Evolutionary conservation across 164 flowering plant genomes (phyloP).

Genomic region (Dillenia turbinata): DNA sequence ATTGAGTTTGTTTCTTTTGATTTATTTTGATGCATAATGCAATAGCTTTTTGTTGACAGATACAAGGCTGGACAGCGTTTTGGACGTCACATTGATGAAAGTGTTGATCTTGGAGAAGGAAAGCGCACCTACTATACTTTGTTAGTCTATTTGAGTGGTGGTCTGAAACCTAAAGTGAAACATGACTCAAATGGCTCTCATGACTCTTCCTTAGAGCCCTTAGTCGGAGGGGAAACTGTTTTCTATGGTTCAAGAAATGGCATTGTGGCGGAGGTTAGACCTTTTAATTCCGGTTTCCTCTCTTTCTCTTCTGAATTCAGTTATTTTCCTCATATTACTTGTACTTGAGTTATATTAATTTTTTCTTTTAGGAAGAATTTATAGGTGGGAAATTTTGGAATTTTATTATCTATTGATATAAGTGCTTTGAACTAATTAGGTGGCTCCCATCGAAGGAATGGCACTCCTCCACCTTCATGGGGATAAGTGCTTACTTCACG

Average conservation of each 20-base stretch:
- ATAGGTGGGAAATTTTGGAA: not conserved
- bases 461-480: constrained; percentile 95
- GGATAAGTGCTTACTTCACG: constrained; percentile 87
- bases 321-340: not conserved
- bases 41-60: constrained; percentile 29
- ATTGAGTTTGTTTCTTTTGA: too few relatives aligned
- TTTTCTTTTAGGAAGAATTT: not conserved
- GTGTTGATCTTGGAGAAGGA: constrained; percentile 75
- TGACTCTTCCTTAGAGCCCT: constrained; percentile 38
- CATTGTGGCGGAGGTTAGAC: constrained; percentile 81
- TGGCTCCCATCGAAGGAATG: constrained; percentile 89
- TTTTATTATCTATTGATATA: not conserved
- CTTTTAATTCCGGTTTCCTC: not conserved
- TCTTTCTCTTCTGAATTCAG: not conserved
- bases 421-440: constrained; percentile 34
- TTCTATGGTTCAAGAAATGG: constrained; percentile 74
- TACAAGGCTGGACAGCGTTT: constrained; percentile 85
- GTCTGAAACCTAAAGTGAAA: constrained; percentile 30
- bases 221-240: constrained; percentile 94
- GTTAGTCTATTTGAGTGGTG: constrained; percentile 80
- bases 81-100: constrained; percentile 95
- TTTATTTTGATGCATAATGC: too few relatives aligned
- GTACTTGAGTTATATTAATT: not conserved
- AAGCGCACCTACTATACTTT: constrained; percentile 71
- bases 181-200: constrained; percentile 17